phyloP scores from a whole-genome alignment of 2,329 filamentous ascomycete genomes.

The Bipolaris oryzae region DNA sequence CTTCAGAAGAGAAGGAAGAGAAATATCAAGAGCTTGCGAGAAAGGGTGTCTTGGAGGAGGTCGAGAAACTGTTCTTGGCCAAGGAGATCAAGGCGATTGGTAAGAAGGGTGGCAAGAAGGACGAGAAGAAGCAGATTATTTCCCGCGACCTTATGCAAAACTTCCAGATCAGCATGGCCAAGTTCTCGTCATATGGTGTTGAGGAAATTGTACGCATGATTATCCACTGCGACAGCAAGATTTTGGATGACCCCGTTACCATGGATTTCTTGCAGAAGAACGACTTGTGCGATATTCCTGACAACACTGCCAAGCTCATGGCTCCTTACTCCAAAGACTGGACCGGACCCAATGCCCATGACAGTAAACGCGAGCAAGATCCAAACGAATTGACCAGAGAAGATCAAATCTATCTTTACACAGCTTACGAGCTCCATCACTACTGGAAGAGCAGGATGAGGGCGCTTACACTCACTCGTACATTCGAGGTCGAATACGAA shows the following conservation, averaged over 20 bases:
- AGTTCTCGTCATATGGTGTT: conserved; percentile 82
- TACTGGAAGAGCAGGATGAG: conserved; percentile 99
- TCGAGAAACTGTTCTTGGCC: conserved; percentile 95
- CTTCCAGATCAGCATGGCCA: conserved; percentile 79
- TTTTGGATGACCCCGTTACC: conserved; percentile 86
- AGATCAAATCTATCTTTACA: conserved; percentile 93
- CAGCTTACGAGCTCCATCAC: conserved; percentile 91
- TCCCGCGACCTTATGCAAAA: conserved; percentile 72
- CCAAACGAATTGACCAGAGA: conserved; percentile 87
- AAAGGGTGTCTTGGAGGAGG: conserved; percentile 95
- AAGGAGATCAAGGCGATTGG: conserved; percentile 94
- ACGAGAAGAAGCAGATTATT: conserved; percentile 98
- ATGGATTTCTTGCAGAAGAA: conserved; percentile 97
- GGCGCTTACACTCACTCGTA: conserved; percentile 81
- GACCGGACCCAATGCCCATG: conserved; percentile 83
- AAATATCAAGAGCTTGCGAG: conserved; percentile 92
- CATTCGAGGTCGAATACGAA: conserved; percentile 87
- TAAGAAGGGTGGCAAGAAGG: conserved; percentile 72
- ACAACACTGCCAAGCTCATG: conserved; percentile 89
- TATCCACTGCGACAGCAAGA: conserved; percentile 89
- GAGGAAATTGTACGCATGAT: conserved; percentile 91
- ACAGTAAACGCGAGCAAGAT: conserved; percentile 81
- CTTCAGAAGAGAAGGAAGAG: conserved; percentile 88
- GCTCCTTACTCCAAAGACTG: conserved; percentile 96
- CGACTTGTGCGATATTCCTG: conserved; percentile 88